Conservation (phyloP, 2,329 filamentous ascomycete genomes). For the Neonectria punicea region DNA sequence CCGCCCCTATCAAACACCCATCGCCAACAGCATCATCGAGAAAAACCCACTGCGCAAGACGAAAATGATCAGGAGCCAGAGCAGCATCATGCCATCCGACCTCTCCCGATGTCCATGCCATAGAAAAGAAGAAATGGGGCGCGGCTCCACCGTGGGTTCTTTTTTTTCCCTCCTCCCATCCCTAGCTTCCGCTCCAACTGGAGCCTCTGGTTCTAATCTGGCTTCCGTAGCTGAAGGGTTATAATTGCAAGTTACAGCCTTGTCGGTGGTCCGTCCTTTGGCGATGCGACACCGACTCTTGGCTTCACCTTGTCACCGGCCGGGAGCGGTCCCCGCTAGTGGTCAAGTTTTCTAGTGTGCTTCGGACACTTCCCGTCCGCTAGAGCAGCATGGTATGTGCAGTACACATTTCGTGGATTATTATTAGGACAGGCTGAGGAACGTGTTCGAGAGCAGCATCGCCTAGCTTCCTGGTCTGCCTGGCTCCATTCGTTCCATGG, state of each 20-base stretch:
- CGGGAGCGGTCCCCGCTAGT: background rate
- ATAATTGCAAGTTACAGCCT: background rate
- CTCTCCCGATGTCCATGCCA: slow-evolving; percentile 33
- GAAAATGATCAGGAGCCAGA: slow-evolving; percentile 13
- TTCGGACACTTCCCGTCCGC: slow-evolving; percentile 27
- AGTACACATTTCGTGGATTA: background rate
- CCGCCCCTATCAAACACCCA: slow-evolving; percentile 27
- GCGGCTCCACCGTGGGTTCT: background rate
- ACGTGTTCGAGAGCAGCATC: slow-evolving; percentile 4
- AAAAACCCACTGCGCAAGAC: slow-evolving; percentile 2
- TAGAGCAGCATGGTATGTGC: background rate
- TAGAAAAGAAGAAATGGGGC: background rate
- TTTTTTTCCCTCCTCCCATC: no score
- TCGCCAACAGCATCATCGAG: slow-evolving; percentile 18
- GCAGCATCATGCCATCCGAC: slow-evolving; percentile 27
- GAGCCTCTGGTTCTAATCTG: background rate
- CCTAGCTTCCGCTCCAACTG: background rate
- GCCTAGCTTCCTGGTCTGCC: background rate
- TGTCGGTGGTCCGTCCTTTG: background rate
- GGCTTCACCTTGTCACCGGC: slow-evolving; percentile 15
- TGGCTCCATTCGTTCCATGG: background rate
- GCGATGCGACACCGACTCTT: background rate
- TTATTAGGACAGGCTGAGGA: slow-evolving; percentile 5
- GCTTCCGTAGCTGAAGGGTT: background rate
- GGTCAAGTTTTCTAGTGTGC: slow-evolving; percentile 17